These are phyloP conservation scores for Magnusiomyces ingens DNA, from an alignment of 1,139 yeast genomes.

Conservation along the genomic window DNA sequence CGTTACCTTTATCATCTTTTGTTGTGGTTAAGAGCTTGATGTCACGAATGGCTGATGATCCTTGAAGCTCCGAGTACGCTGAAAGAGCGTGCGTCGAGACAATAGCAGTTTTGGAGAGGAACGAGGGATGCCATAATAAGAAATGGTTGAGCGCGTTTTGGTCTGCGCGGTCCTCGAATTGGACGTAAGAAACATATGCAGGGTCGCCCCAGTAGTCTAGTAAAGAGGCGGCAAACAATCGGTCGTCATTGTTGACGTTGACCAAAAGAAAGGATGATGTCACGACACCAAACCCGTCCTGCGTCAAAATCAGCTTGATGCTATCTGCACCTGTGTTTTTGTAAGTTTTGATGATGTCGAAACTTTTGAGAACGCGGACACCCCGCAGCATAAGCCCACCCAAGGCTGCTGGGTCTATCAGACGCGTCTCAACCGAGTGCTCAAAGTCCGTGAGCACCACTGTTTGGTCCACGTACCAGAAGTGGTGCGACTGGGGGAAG, in stretches of 20 bases:
- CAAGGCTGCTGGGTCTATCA: conserved; percentile 48
- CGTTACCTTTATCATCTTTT: conserved; percentile 29
- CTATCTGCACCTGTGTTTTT: conserved; percentile 48
- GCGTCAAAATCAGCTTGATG: conserved; percentile 58
- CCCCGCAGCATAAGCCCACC: conserved; percentile 55
- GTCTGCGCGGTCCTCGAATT: conserved; percentile 49
- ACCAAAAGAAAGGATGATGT: conserved; percentile 62
- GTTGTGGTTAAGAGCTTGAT: background rate
- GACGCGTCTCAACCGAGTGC: conserved; percentile 46
- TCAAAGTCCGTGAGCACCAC: conserved; percentile 62
- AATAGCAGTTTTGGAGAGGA: conserved; percentile 63
- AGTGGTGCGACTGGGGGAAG: conserved; percentile 75
- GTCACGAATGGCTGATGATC: too few species aligned
- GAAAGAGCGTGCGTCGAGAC: conserved; percentile 57
- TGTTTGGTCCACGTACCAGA: conserved; percentile 67
- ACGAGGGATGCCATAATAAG: conserved; percentile 87
- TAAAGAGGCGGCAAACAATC: conserved; percentile 44
- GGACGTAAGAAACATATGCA: conserved; percentile 55
- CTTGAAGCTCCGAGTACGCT: conserved; percentile 26
- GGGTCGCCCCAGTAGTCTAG: conserved; percentile 73
- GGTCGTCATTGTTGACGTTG: conserved; percentile 41
- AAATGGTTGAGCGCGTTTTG: conserved; percentile 71
- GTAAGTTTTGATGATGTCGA: conserved; percentile 65
- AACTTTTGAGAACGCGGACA: conserved; percentile 61
- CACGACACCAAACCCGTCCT: conserved; percentile 52